Evolutionary conservation across 73 alveolate genomes (phyloP).

Genomic region (Paramecium sexaurelia): DNA sequence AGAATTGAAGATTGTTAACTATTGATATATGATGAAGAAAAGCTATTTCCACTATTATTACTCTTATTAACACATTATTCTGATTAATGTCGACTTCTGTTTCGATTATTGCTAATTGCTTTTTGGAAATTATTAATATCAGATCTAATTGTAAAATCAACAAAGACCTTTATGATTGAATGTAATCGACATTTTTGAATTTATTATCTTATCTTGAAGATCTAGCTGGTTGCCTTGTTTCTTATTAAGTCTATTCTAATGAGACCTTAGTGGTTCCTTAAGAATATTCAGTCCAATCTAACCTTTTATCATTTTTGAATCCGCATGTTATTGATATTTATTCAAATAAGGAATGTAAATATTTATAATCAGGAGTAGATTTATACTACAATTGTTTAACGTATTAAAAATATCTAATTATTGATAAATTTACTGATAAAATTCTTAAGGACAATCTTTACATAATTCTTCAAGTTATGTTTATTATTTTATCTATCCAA

Average conservation of each 20-base stretch:
- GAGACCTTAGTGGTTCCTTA: neutral
- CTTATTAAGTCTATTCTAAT: neutral
- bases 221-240: neutral
- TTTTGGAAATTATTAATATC: neutral
- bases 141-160: neutral
- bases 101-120: neutral
- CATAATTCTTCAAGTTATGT: conserved; percentile 89
- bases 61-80: neutral
- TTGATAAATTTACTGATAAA: neutral
- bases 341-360: conserved; percentile 39
- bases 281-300: conserved; percentile 17
- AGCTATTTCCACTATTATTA: neutral
- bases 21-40: neutral
- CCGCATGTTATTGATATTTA: neutral
- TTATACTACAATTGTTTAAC: conserved; percentile 73
- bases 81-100: conserved; percentile 33
- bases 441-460: conserved; percentile 64
- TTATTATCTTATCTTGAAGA: neutral
- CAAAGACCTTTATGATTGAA: neutral
- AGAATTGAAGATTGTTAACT: neutral
- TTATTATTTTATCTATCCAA: conserved; percentile 81
- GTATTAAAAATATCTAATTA: conserved; percentile 65
- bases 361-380: conserved; percentile 84
- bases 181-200: neutral
- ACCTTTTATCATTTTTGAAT: conserved; percentile 23